Percentiles rank a stretch among this genome's conserved stretches.
Conservation (phyloP, 306 rosid species). For the Erythrophleum fordii region DNA sequence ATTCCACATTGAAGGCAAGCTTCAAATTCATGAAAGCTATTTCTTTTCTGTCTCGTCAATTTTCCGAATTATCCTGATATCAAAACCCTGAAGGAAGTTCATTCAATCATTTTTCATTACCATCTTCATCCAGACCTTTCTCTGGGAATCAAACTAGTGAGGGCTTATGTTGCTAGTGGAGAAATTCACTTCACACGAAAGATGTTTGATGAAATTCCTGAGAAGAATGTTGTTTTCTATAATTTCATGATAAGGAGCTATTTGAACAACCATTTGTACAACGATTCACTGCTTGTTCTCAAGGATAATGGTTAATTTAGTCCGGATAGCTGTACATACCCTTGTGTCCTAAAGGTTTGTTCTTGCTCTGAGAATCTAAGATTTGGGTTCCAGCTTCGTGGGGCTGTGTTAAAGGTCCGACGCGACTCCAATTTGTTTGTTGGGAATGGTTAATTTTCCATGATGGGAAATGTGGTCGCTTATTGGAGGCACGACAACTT, state of each 20-base stretch:
- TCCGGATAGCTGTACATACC: conserved; percentile 72
- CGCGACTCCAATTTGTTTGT: no score
- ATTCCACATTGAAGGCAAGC: no score
- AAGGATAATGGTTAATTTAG: conserved; percentile 47
- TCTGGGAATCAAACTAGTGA: conserved; percentile 71
- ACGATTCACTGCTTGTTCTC: conserved; percentile 59
- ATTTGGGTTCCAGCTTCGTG: no score
- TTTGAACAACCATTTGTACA: conserved; percentile 50
- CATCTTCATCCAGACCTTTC: conserved; percentile 51
- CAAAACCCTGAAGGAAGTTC: no score
- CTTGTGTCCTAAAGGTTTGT: conserved; percentile 72
- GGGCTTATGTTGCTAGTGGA: conserved; percentile 61
- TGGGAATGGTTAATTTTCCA: conserved; percentile 66
- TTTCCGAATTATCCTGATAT: no score
- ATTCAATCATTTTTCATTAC: no score
- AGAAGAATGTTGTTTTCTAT: no score
- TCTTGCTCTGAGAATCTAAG: no score
- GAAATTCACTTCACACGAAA: conserved; percentile 54
- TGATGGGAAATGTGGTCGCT: no score
- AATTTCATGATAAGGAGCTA: conserved; percentile 82
- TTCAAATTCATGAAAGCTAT: no score
- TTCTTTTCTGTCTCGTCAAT: no score
- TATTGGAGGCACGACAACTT: conserved; percentile 57
- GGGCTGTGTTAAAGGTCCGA: no score
- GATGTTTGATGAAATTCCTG: conserved; percentile 69